phyloP scores from a whole-genome alignment of 768 basidiomycete species.

The Agaricus sinodeliciosus region DNA sequence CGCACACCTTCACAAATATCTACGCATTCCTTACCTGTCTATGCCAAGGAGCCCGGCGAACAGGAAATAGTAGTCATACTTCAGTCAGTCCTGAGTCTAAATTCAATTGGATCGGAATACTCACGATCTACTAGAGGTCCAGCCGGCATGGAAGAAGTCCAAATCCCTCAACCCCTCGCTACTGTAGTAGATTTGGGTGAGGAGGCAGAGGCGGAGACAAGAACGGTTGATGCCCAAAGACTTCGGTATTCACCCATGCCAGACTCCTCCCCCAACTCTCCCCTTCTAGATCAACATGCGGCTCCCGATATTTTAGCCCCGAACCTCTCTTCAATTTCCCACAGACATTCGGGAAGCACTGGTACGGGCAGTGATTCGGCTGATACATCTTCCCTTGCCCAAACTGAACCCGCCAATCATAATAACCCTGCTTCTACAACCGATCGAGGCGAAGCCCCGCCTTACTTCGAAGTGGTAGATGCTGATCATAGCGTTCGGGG shows the following conservation, averaged over 20 bases:
- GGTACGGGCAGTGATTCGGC: constrained; percentile 26
- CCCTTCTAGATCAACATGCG: constrained; percentile 31
- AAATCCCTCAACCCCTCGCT: constrained; percentile 30
- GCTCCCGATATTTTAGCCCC: constrained; percentile 18
- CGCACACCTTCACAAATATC: constrained; percentile 79
- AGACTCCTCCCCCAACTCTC: constrained; percentile 31
- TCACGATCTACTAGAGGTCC: constrained; percentile 33
- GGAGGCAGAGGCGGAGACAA: constrained; percentile 26
- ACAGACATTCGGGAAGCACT: constrained; percentile 18
- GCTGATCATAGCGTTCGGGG: neutral
- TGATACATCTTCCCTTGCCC: constrained; percentile 24
- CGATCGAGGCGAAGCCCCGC: constrained; percentile 58
- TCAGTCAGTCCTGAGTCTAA: constrained; percentile 24
- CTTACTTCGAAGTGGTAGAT: constrained; percentile 55
- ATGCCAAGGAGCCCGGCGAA: constrained; percentile 82
- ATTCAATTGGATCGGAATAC: neutral
- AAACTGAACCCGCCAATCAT: constrained; percentile 18
- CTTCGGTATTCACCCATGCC: constrained; percentile 33
- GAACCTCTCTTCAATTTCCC: constrained; percentile 13
- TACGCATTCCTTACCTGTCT: constrained; percentile 68
- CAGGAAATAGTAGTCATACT: constrained; percentile 75
- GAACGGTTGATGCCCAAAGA: constrained; percentile 22
- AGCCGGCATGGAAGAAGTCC: constrained; percentile 46
- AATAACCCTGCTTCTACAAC: constrained; percentile 14
- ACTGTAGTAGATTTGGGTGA: constrained; percentile 33